A percentile compares a stretch with the other conserved stretches of the same genome.
phyloP scores from a whole-genome alignment of 1,284 basidiomycete species.

The Acaromyces ingoldii region DNA sequence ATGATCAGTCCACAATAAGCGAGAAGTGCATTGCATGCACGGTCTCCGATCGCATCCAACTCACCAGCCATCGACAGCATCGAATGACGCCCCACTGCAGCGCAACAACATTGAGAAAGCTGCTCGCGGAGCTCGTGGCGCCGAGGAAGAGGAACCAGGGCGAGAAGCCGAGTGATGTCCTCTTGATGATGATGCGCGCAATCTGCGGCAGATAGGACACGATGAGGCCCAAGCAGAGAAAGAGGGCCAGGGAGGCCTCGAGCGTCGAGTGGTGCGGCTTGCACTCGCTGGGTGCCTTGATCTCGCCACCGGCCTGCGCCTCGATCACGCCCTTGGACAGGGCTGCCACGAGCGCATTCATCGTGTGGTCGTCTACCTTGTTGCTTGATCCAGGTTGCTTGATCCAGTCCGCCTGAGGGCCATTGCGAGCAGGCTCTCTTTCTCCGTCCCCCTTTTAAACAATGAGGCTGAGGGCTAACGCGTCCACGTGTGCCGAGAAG shows the following conservation, averaged over 20 bases:
- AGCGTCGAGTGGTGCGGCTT: conserved; percentile 63
- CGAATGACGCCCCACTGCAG: conserved; percentile 80
- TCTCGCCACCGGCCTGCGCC: too few species aligned
- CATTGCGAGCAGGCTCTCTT: too few species aligned
- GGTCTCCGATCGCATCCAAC: background rate
- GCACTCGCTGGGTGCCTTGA: conserved; percentile 23
- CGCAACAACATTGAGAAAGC: conserved; percentile 59
- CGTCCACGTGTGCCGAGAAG: too few species aligned
- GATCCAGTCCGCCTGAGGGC: too few species aligned
- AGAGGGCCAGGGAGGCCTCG: conserved; percentile 66
- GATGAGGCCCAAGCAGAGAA: conserved; percentile 73
- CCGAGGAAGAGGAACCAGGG: conserved; percentile 92
- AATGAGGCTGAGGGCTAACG: too few species aligned
- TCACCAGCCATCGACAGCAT: conserved; percentile 62
- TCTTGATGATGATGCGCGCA: conserved; percentile 58
- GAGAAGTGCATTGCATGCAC: background rate
- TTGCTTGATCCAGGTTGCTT: too few species aligned
- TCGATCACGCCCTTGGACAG: too few species aligned
- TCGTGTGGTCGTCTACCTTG: too few species aligned
- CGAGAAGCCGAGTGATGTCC: conserved; percentile 80
- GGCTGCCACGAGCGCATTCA: too few species aligned
- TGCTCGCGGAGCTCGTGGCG: conserved; percentile 59
- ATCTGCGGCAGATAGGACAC: conserved; percentile 87
- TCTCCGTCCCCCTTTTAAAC: too few species aligned
- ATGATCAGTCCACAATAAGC: background rate